Conservation (phyloP, 2,329 filamentous ascomycete genomes). For the Penicillium carneum region DNA sequence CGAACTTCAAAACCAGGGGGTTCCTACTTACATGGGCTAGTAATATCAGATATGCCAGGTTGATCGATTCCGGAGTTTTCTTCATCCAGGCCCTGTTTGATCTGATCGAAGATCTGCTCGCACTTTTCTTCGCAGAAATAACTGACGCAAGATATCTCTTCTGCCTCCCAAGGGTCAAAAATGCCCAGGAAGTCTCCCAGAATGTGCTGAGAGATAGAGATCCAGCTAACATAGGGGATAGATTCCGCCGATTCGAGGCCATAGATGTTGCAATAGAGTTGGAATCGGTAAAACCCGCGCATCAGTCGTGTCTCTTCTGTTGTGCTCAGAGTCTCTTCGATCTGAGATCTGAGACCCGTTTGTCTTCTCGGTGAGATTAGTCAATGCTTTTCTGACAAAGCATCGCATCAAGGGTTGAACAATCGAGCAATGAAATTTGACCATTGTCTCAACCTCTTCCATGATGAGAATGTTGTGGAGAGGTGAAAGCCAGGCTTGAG, state of each 20-base stretch:
- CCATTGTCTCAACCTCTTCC: neutral
- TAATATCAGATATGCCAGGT: no score
- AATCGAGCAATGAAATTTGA: neutral
- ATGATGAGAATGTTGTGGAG: neutral
- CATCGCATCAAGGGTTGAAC: neutral
- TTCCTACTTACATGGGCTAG: no score
- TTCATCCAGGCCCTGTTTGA: no score
- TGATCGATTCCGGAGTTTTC: no score
- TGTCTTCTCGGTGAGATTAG: neutral
- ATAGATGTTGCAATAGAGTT: neutral
- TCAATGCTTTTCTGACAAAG: neutral
- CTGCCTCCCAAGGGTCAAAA: no score
- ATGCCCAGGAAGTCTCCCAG: neutral
- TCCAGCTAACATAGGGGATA: no score
- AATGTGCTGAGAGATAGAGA: neutral
- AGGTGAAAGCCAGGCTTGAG: neutral
- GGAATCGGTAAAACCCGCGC: neutral
- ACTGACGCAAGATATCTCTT: no score
- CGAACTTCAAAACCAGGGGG: no score
- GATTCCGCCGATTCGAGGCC: neutral
- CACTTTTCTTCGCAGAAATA: no score
- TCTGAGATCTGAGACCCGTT: neutral
- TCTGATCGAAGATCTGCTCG: no score
- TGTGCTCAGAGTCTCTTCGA: neutral
- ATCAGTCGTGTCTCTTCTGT: neutral